Evolutionary conservation across 192 early-diverging fungal genomes (phyloP).

Genomic region (Dimargaris cristalligena): DNA sequence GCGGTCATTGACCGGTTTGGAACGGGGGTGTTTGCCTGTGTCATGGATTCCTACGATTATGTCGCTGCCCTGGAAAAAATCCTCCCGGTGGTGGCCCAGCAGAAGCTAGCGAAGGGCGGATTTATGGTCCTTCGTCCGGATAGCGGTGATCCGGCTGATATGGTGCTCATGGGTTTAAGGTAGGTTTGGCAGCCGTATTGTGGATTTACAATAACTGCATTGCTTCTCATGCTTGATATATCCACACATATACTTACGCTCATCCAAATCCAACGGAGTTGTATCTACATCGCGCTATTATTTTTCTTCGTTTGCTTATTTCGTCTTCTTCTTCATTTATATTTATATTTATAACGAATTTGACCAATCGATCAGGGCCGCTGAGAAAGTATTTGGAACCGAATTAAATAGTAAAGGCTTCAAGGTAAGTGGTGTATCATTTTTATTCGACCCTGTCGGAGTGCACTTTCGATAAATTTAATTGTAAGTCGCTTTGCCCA

Average conservation of each 20-base stretch:
- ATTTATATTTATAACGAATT: not conserved
- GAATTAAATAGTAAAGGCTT: conserved; percentile 57
- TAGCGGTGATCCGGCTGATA: conserved; percentile 63
- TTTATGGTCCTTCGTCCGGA: conserved; percentile 71
- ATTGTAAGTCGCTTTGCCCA: not conserved
- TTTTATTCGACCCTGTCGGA: not conserved
- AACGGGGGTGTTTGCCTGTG: conserved; percentile 57
- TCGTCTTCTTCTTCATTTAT: not conserved
- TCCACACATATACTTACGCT: not conserved
- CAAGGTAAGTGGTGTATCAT: conserved; percentile 25
- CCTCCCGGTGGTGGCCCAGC: conserved; percentile 43
- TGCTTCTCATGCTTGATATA: not conserved
- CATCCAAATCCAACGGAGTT: not conserved
- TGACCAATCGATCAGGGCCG: conserved; percentile 25
- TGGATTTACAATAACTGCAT: not conserved
- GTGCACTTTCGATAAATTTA: not conserved
- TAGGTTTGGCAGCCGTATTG: conserved; percentile 15
- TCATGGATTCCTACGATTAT: conserved; percentile 89
- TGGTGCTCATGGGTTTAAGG: conserved; percentile 53
- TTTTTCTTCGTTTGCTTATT: not conserved
- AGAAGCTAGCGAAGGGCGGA: conserved; percentile 60
- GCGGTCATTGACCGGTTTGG: conserved; percentile 51
- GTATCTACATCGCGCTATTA: too few relatives aligned
- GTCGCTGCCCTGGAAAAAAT: conserved; percentile 49
- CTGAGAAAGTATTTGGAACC: conserved; percentile 54